Evolutionary conservation across 768 basidiomycete species (phyloP).

Genomic region (Xanthoconium purpureum): DNA sequence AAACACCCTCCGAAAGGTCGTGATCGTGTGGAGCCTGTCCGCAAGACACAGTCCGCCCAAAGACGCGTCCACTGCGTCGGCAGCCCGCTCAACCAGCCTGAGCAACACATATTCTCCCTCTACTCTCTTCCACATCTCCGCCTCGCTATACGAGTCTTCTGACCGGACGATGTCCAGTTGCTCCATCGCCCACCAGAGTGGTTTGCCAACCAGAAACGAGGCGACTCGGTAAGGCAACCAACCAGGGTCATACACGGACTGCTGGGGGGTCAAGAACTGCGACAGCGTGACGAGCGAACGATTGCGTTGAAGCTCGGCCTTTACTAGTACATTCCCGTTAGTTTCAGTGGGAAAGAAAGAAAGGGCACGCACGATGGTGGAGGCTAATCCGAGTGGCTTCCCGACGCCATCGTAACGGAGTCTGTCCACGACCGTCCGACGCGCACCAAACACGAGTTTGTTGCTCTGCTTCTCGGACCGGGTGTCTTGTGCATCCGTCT

Average conservation of each 20-base stretch:
- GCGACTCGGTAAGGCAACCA: conserved; percentile 71
- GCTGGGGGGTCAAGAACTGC: conserved; percentile 52
- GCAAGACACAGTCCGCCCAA: conserved; percentile 45
- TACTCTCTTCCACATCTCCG: conserved; percentile 50
- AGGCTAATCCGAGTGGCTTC: conserved; percentile 68
- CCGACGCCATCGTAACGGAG: conserved; percentile 68
- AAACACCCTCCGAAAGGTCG: conserved; percentile 63
- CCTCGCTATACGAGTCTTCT: conserved; percentile 51
- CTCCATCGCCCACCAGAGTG: conserved; percentile 84
- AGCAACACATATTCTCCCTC: conserved; percentile 75
- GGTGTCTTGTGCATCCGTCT: conserved; percentile 3
- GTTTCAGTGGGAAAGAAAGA: conserved; percentile 2
- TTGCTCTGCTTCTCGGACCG: conserved; percentile 33
- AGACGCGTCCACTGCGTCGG: conserved; percentile 49
- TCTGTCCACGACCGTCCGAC: conserved; percentile 51
- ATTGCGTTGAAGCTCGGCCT: conserved; percentile 61
- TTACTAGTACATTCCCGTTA: conserved; percentile 46
- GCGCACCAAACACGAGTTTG: conserved; percentile 59
- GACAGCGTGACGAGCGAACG: conserved; percentile 45
- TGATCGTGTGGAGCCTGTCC: conserved; percentile 59
- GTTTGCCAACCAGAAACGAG: conserved; percentile 68
- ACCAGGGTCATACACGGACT: conserved; percentile 65
- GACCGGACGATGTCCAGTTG: conserved; percentile 67
- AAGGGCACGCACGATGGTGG: conserved; percentile 63
- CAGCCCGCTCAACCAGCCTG: conserved; percentile 61